phyloP scores from a whole-genome alignment of 164 flowering plant species.

The Magnolia changhungtana region DNA sequence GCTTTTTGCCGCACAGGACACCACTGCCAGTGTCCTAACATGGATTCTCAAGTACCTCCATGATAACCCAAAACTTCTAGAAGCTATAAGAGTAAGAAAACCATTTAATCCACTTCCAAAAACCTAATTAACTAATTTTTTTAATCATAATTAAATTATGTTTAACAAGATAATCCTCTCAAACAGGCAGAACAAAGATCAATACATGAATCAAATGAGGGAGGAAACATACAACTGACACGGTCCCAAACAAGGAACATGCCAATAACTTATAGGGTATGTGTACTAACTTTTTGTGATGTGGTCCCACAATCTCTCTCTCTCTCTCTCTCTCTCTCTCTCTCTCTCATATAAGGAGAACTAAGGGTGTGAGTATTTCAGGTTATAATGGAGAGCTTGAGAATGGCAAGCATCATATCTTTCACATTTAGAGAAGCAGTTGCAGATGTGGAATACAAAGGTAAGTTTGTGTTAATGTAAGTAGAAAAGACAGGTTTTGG shows the following conservation, averaged over 20 bases:
- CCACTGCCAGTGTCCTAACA: constrained; percentile 88
- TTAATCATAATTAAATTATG: neutral
- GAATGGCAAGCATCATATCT: constrained; percentile 86
- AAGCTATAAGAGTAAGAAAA: constrained; percentile 57
- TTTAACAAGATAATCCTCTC: neutral
- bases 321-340: neutral
- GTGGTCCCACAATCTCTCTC: constrained; percentile 1
- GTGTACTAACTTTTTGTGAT: neutral
- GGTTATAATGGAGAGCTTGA: constrained; percentile 76
- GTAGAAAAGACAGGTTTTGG: neutral
- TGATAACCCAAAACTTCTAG: constrained; percentile 69
- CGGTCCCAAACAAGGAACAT: constrained; percentile 79
- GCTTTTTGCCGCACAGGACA: constrained; percentile 90
- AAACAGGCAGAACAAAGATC: constrained; percentile 69
- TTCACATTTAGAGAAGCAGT: constrained; percentile 90
- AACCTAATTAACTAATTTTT: too few species aligned
- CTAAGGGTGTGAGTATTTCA: constrained; percentile 19
- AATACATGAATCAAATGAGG: constrained; percentile 36
- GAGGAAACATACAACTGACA: constrained; percentile 34
- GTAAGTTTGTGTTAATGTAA: constrained; percentile 26
- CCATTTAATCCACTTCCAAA: neutral
- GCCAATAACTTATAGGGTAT: constrained; percentile 67
- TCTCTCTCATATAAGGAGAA: neutral
- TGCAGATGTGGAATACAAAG: constrained; percentile 80
- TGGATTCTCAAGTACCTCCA: constrained; percentile 89